Evolutionary conservation across 192 early-diverging fungal species (phyloP).

Genomic region (Phlyctochytrium planicorne): DNA sequence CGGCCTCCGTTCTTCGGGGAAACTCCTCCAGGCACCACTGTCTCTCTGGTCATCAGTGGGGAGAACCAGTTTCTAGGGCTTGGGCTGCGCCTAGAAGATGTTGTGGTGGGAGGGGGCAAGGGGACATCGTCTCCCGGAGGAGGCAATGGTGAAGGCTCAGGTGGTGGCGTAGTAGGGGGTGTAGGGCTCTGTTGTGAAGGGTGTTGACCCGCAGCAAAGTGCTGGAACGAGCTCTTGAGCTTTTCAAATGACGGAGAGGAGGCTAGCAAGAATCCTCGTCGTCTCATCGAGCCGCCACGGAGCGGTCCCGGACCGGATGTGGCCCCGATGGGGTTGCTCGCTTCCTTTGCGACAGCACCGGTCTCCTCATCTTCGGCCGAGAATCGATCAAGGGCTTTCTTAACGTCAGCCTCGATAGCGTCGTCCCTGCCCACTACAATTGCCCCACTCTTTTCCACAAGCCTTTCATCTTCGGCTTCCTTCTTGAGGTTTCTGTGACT

Average conservation of each 20-base stretch:
- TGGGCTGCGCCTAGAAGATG: neutral
- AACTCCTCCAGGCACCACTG: neutral
- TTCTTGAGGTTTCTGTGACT: neutral
- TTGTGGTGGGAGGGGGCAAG: neutral
- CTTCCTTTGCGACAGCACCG: neutral
- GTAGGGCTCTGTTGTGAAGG: neutral
- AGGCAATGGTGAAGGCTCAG: no score
- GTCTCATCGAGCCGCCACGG: no score
- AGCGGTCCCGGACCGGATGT: no score
- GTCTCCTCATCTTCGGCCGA: neutral
- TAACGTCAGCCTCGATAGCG: neutral
- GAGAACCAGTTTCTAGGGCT: slow-evolving; percentile 4
- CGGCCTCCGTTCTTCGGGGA: neutral
- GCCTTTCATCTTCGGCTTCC: no score
- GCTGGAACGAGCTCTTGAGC: neutral
- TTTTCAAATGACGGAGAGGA: neutral
- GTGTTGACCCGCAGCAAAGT: neutral
- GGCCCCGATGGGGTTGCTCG: neutral
- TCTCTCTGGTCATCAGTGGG: slow-evolving; percentile 2
- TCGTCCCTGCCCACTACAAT: neutral
- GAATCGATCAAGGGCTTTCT: neutral
- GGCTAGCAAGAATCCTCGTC: neutral
- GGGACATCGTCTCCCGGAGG: neutral
- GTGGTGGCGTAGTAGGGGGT: no score
- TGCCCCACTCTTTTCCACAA: no score